phyloP scores from a whole-genome alignment of 2,329 filamentous ascomycete species.

The Penicillium sp. region DNA sequence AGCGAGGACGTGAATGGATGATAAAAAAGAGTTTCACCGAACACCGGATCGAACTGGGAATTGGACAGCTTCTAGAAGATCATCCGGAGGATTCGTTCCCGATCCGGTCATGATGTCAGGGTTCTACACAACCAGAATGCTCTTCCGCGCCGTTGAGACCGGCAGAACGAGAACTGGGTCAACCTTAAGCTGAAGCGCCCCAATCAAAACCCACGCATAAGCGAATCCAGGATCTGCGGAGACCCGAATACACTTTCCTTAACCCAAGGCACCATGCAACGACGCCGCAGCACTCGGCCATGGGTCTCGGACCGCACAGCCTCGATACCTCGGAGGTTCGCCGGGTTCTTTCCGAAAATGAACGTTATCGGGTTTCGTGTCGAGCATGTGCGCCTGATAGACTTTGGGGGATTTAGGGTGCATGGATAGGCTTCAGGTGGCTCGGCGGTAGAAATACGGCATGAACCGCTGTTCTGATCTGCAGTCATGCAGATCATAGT shows the following conservation, averaged over 20 bases:
- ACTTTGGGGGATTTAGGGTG: too few species aligned
- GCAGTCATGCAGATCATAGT: neutral
- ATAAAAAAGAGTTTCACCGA: neutral
- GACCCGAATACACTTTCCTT: too few species aligned
- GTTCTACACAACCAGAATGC: neutral
- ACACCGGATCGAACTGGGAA: neutral
- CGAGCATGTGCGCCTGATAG: too few species aligned
- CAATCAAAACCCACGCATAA: neutral
- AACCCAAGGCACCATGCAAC: neutral
- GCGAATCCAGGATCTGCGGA: too few species aligned
- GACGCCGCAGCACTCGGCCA: neutral
- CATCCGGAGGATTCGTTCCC: neutral
- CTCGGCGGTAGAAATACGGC: too few species aligned
- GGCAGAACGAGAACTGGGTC: too few species aligned
- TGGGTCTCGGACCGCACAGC: neutral
- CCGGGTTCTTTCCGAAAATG: too few species aligned
- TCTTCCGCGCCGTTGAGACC: too few species aligned
- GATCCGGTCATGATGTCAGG: conserved; percentile 1
- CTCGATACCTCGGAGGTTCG: too few species aligned
- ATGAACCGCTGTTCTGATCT: too few species aligned
- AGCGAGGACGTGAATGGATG: neutral
- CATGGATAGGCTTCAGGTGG: too few species aligned
- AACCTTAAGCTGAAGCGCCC: neutral
- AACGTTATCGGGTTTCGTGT: too few species aligned
- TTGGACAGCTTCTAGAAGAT: neutral